Percentiles rank a stretch among this genome's conserved stretches.
Conservation (phyloP, 305 asterid species). For the Plantago coronopus region DNA sequence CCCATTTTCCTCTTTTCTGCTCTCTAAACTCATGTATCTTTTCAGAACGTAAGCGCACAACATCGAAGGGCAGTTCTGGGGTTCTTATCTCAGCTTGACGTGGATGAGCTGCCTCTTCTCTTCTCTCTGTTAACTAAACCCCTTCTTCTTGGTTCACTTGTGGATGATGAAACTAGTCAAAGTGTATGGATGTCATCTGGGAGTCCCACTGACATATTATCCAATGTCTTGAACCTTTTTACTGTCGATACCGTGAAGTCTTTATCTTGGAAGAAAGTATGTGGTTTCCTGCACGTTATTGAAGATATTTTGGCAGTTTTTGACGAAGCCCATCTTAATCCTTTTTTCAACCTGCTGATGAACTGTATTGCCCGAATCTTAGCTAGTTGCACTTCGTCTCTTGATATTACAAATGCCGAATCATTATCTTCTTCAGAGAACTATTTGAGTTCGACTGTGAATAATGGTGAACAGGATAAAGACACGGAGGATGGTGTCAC, state of each 20-base stretch:
- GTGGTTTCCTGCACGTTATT: conserved; percentile 78
- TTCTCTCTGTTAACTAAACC: conserved; percentile 71
- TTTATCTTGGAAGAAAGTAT: conserved; percentile 74
- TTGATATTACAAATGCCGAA: conserved; percentile 35
- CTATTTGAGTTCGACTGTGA: conserved; percentile 27
- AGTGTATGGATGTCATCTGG: conserved; percentile 30
- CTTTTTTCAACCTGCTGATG: conserved; percentile 73
- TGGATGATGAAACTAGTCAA: conserved; percentile 32
- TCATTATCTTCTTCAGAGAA: conserved; percentile 22
- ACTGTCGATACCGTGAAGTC: conserved; percentile 45
- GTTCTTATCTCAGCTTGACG: conserved; percentile 80
- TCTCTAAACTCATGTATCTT: conserved; percentile 24
- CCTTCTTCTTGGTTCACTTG: conserved; percentile 42
- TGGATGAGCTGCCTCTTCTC: conserved; percentile 81
- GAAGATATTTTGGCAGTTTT: conserved; percentile 79
- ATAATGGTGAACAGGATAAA: conserved; percentile 35
- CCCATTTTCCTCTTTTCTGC: conserved; percentile 12
- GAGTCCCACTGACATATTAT: conserved; percentile 33
- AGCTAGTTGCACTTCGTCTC: conserved; percentile 61
- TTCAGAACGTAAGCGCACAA: conserved; percentile 64
- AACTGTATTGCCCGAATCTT: conserved; percentile 64
- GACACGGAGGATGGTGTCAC: conserved; percentile 33
- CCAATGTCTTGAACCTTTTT: conserved; percentile 53
- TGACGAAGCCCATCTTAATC: conserved; percentile 66
- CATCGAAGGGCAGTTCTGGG: conserved; percentile 86